Evolutionary conservation across 495 filamentous ascomycete genomes (phyloP).

Genomic region (Penicillium riverlandense): DNA sequence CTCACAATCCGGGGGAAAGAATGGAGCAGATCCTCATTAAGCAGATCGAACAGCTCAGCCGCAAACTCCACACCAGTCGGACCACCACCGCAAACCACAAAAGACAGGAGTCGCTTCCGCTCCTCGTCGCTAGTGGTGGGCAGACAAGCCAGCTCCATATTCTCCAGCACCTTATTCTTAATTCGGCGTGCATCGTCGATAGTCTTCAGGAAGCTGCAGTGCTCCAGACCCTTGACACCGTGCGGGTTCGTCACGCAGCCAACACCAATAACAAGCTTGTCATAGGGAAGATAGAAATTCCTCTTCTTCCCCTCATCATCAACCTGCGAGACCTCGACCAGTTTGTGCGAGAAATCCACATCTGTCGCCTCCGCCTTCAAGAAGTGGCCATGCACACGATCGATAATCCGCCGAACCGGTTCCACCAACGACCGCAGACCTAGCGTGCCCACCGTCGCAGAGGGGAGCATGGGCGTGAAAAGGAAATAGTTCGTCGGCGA

Average conservation of each 20-base stretch:
- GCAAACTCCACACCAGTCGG: slow-evolving; percentile 98
- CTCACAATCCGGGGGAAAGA: slow-evolving; percentile 84
- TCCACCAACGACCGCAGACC: slow-evolving; percentile 88
- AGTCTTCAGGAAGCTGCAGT: slow-evolving; percentile 92
- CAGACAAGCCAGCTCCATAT: slow-evolving; percentile 87
- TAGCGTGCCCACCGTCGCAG: slow-evolving; percentile 91
- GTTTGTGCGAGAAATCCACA: slow-evolving; percentile 82
- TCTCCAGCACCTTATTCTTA: slow-evolving; percentile 82
- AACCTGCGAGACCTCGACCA: slow-evolving; percentile 77
- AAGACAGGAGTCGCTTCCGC: slow-evolving; percentile 78
- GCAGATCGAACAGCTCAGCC: slow-evolving; percentile 88
- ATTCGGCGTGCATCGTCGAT: slow-evolving; percentile 87
- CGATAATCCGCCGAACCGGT: slow-evolving; percentile 79
- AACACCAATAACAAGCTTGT: slow-evolving; percentile 94
- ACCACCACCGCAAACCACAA: slow-evolving; percentile 90
- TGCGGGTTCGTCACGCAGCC: slow-evolving; percentile 91
- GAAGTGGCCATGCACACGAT: slow-evolving; percentile 77
- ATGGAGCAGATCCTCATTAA: slow-evolving; percentile 86
- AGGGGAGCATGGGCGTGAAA: slow-evolving; percentile 96
- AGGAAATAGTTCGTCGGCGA: slow-evolving; percentile 94
- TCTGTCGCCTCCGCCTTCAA: slow-evolving; percentile 77
- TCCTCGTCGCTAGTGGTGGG: slow-evolving; percentile 90
- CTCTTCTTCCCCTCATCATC: slow-evolving; percentile 62
- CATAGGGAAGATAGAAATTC: slow-evolving; percentile 92
- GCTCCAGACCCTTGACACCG: slow-evolving; percentile 88